Evolutionary conservation across 495 filamentous ascomycete species (phyloP).

Genomic region (Neurospora sp.): DNA sequence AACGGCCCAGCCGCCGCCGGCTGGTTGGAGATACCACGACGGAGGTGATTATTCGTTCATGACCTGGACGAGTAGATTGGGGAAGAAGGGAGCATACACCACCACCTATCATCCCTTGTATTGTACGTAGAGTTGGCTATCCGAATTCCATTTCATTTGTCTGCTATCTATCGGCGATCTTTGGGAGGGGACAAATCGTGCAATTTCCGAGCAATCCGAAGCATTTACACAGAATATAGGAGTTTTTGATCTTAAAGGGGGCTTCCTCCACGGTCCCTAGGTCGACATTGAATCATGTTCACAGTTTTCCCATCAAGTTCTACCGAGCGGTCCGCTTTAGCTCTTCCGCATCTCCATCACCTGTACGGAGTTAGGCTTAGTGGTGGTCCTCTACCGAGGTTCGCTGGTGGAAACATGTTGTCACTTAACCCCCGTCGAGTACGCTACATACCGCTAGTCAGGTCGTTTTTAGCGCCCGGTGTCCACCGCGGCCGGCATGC

Average conservation of each 20-base stretch:
- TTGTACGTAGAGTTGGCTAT: neutral
- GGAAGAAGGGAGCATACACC: neutral
- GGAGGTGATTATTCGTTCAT: neutral
- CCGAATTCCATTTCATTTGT: neutral
- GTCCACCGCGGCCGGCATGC: neutral
- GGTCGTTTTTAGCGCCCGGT: neutral
- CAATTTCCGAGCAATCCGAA: neutral
- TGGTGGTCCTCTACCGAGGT: neutral
- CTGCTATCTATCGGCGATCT: neutral
- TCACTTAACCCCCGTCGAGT: neutral
- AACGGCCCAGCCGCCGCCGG: neutral
- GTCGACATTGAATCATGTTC: neutral
- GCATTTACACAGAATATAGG: neutral
- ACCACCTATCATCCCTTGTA: neutral
- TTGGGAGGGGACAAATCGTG: neutral
- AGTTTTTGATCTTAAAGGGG: neutral
- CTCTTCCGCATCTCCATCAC: neutral
- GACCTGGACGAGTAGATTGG: conserved; percentile 1
- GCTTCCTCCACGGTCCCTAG: neutral
- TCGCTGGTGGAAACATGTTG: neutral
- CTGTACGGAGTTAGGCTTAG: neutral
- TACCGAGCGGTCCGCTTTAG: neutral
- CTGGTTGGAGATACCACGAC: neutral
- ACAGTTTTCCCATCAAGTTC: neutral
- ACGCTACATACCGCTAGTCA: neutral